Base-by-base conservation (phyloP, 2,329 filamentous ascomycete species). In the Aspergillus viridinutans region DNA sequence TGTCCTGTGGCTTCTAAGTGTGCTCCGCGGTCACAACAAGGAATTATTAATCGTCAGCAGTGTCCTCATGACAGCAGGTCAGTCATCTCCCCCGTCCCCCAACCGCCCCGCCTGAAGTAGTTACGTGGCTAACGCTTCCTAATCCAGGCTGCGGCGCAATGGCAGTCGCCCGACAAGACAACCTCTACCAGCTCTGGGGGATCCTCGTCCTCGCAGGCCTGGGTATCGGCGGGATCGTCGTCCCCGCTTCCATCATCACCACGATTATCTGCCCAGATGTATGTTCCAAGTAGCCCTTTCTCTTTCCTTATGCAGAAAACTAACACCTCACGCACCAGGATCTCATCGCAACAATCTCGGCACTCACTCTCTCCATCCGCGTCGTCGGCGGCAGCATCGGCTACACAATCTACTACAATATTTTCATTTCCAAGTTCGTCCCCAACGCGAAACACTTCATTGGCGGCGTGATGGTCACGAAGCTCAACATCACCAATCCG, bases 231-330 rank as follows among this genome's bases (percentile, higher is more conserved):
- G 86, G 84, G 1, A 86, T 89, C 52, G 82, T 89, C 17, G 83
- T 90, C 4, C 87, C 86, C 0, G 82, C 84, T 1, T 85, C 83
- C 1, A 86, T 89, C 62, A 86, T 89, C 56, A 84, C 84, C 6
- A 86, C 85, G 9, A 88, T 89, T 63, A 85, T 89, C 62, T 88
- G 85, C 59, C 86, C 87, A 0, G 84, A 87, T 66, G 86, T 76
- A 64, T 59, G 72, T 43, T 8, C 12, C 23, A 12, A 35, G 10
- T 4, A 7, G 9, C 28, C 12, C 28, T 28, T n/a, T 9, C 38
- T 21, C 21, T 26, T 5, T 20, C 17, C 50, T 23, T 51, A 26
- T 17, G 12, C 9, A 10, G 45, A 51, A 35, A 23, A 35, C 21
- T 10, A 29, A 26, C 38, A 20, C 10, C 10, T 43, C 49, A 25